These are phyloP conservation scores for Brassica rapa DNA, from an alignment of 345 rosid species.

Conservation along the genomic window DNA sequence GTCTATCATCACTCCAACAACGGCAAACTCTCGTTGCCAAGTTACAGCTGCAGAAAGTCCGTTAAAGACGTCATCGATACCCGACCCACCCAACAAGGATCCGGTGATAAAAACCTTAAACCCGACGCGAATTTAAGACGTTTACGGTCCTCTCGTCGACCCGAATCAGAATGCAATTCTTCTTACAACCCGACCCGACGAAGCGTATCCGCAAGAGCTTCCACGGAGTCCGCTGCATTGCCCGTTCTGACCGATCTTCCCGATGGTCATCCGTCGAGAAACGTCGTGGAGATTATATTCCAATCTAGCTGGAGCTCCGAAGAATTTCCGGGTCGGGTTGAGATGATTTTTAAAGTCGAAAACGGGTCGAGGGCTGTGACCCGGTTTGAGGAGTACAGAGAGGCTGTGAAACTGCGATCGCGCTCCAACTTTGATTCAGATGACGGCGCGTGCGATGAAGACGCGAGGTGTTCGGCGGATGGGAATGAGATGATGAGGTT, in stretches of 20 bases:
- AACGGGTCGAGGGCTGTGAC: constrained; percentile 68
- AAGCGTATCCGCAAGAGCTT: constrained; percentile 36
- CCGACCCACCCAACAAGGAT: constrained; percentile 45
- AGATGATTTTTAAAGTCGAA: constrained; percentile 89
- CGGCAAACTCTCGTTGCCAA: constrained; percentile 50
- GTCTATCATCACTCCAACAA: constrained; percentile 60
- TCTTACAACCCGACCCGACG: constrained; percentile 42
- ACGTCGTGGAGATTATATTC: constrained; percentile 92
- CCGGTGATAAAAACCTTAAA: constrained; percentile 22
- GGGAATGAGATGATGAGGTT: constrained; percentile 99
- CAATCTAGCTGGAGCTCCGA: constrained; percentile 89
- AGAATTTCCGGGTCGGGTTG: constrained; percentile 74
- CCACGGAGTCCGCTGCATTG: constrained; percentile 45
- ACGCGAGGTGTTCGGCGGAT: constrained; percentile 82
- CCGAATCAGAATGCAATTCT: constrained; percentile 41
- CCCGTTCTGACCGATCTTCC: constrained; percentile 80
- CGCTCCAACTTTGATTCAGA: constrained; percentile 21
- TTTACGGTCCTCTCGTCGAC: constrained; percentile 26
- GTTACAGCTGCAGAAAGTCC: constrained; percentile 67
- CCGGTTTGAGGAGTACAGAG: constrained; percentile 92
- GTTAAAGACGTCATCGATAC: constrained; percentile 73
- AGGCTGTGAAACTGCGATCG: constrained; percentile 63
- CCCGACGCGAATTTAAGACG: constrained; percentile 34
- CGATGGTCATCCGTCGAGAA: constrained; percentile 87
- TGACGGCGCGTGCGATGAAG: constrained; percentile 60